phyloP scores from a whole-genome alignment of 192 early-diverging fungal species.

The Dissophora globulifera region DNA sequence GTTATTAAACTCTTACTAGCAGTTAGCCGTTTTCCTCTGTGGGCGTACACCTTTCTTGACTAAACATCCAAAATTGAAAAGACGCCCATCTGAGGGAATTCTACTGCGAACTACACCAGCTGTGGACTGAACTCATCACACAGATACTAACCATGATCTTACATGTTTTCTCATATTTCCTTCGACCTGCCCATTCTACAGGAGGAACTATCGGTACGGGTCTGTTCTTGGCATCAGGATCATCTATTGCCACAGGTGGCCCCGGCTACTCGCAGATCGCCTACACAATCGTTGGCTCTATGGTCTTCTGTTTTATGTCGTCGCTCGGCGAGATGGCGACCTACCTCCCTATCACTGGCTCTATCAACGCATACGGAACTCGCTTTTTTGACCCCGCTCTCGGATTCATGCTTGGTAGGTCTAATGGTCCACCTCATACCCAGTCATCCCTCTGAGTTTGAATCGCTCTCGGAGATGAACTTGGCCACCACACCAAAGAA shows the following conservation, averaged over 20 bases:
- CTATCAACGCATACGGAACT: slow-evolving; percentile 78
- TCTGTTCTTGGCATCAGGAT: slow-evolving; percentile 53
- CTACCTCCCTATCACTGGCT: slow-evolving; percentile 81
- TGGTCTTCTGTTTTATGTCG: slow-evolving; percentile 81
- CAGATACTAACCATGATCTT: slow-evolving; percentile 9
- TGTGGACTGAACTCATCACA: slow-evolving; percentile 16
- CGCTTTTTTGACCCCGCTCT: slow-evolving; percentile 87
- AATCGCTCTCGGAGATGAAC: neutral
- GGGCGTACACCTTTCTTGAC: slow-evolving; percentile 2
- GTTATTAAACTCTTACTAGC: neutral
- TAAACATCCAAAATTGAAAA: neutral
- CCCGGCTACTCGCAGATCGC: slow-evolving; percentile 45
- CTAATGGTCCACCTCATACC: neutral
- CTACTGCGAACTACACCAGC: neutral
- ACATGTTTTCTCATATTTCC: neutral
- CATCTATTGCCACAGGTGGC: slow-evolving; percentile 35
- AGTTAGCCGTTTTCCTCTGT: slow-evolving; percentile 3
- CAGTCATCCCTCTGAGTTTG: neutral
- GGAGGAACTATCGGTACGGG: slow-evolving; percentile 59
- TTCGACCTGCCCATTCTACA: slow-evolving; percentile 12
- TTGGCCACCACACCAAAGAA: neutral
- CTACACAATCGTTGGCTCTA: slow-evolving; percentile 62
- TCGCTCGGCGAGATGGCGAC: slow-evolving; percentile 92
- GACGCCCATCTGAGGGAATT: neutral
- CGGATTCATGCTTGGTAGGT: slow-evolving; percentile 73